These are phyloP conservation scores for Paecilomyces variotii DNA, from an alignment of 2,329 filamentous ascomycete species.

Conservation along the genomic window DNA sequence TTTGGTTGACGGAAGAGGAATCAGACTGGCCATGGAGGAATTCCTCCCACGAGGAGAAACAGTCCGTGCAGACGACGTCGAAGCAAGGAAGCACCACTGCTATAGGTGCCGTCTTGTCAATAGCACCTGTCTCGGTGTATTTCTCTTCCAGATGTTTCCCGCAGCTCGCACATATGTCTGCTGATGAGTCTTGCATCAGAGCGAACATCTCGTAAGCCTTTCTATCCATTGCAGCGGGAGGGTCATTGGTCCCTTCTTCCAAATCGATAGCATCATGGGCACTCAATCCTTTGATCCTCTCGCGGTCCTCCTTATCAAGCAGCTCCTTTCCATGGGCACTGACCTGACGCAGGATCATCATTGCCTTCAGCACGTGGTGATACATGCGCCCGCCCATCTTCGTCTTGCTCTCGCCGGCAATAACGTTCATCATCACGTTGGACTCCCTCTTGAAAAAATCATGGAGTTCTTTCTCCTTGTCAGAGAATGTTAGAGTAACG, in stretches of 20 bases:
- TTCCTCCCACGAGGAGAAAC: conserved; percentile 55
- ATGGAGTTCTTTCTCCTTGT: conserved; percentile 69
- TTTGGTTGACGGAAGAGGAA: conserved; percentile 40
- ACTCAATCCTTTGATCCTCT: conserved; percentile 71
- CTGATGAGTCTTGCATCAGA: conserved; percentile 73
- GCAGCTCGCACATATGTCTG: conserved; percentile 66
- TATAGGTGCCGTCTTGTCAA: conserved; percentile 45
- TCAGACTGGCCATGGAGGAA: conserved; percentile 37
- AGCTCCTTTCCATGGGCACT: conserved; percentile 93
- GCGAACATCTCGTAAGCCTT: conserved; percentile 81
- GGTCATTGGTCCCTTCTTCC: conserved; percentile 64
- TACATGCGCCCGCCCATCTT: conserved; percentile 79
- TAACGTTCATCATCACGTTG: conserved; percentile 67
- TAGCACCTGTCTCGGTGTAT: conserved; percentile 48
- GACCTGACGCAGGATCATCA: conserved; percentile 78
- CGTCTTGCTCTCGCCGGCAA: conserved; percentile 58
- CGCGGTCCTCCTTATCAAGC: conserved; percentile 73
- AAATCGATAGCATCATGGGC: conserved; percentile 81
- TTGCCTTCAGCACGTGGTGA: conserved; percentile 85
- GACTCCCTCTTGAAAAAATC: conserved; percentile 78
- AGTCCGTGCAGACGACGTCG: conserved; percentile 72
- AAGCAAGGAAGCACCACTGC: conserved; percentile 77
- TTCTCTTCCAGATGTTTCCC: conserved; percentile 51
- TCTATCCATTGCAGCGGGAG: conserved; percentile 52
- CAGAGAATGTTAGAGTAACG: conserved; percentile 65